Evolutionary conservation across 1,284 basidiomycete species (phyloP), one percentile per base, ranked within the genome.

Genomic region (Apiotrichum gamsii): DNA sequence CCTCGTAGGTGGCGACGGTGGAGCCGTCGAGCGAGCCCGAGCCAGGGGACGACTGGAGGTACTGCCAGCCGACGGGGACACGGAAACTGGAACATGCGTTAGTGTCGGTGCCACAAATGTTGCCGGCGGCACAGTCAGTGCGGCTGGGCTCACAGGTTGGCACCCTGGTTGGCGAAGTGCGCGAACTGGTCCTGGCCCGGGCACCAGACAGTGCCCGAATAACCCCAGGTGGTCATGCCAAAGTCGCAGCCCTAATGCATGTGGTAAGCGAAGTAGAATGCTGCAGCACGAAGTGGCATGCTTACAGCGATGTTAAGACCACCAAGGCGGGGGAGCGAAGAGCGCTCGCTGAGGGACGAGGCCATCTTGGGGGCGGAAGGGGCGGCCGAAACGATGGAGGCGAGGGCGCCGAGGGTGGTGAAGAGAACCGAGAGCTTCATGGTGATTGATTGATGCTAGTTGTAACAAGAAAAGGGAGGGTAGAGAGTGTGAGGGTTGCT

Each of bases 41-140:
- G 15, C 39, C 29, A 38, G 53, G 67, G 11, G 76, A 76, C 39
- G 76, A 77, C 18, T 79, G 77, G 72, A 79, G 76, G 51, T 78
- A 67, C 59, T 79, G 78, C 79, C 80, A 82, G 2, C 75, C 75
- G 20, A 80, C 75, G 3, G 78, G 72, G n/a, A 74, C 57, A 20
- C 72, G 68, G 60, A 73, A 64, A 39, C 60, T 58, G 43, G 54
- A 58, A 28, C n/a, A n/a, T n/a, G n/a, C n/a, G n/a, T n/a, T n/a
- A n/a, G n/a, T n/a, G n/a, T n/a, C n/a, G n/a, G n/a, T n/a, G n/a
- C n/a, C n/a, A n/a, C n/a, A n/a, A n/a, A n/a, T n/a, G n/a, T n/a
- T n/a, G 34, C n/a, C 24, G 19, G 8, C n/a, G 18, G 25, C 25
- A 28, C 21, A 8, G 19, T 18, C 9, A 30, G 25, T 2, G 9